phyloP scores from a whole-genome alignment of 202 grass and related monocot species.

The Saccharum hybrid region DNA sequence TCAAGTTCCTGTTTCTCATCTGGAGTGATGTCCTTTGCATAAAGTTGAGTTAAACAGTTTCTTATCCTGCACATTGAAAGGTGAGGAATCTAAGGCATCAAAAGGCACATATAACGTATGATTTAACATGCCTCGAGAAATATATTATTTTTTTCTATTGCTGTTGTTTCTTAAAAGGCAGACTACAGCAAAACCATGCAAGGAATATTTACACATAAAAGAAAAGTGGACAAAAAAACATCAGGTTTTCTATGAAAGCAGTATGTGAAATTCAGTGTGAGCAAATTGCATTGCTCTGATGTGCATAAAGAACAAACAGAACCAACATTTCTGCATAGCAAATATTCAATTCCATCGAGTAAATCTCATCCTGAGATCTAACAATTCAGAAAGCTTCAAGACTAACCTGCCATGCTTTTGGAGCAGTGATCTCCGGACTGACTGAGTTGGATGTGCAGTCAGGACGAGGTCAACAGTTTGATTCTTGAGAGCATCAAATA shows the following conservation, averaged over 20 bases:
- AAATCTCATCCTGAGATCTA: conserved; percentile 15
- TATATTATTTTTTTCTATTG: neutral
- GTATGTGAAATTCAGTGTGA: neutral
- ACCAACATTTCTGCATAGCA: neutral
- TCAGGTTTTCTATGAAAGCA: neutral
- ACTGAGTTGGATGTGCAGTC: conserved; percentile 96
- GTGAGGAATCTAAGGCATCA: conserved; percentile 5
- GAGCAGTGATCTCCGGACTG: conserved; percentile 84
- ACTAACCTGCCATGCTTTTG: conserved; percentile 96
- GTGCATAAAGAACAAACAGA: neutral
- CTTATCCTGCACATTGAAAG: conserved; percentile 74
- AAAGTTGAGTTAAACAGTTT: conserved; percentile 69
- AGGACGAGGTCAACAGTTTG: conserved; percentile 93
- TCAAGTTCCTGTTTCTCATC: conserved; percentile 98
- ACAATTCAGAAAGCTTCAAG: conserved; percentile 18
- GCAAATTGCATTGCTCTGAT: neutral
- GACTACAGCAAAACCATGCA: neutral
- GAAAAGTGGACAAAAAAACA: neutral
- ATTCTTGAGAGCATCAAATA: conserved; percentile 88
- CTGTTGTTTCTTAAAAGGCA: neutral
- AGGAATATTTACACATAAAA: neutral
- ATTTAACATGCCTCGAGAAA: neutral
- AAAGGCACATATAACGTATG: conserved; percentile 13
- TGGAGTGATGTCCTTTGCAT: conserved; percentile 90
- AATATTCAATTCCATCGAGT: neutral